Base-by-base conservation (phyloP, 2,329 filamentous ascomycete species). In the Cladophialophora immunda region DNA sequence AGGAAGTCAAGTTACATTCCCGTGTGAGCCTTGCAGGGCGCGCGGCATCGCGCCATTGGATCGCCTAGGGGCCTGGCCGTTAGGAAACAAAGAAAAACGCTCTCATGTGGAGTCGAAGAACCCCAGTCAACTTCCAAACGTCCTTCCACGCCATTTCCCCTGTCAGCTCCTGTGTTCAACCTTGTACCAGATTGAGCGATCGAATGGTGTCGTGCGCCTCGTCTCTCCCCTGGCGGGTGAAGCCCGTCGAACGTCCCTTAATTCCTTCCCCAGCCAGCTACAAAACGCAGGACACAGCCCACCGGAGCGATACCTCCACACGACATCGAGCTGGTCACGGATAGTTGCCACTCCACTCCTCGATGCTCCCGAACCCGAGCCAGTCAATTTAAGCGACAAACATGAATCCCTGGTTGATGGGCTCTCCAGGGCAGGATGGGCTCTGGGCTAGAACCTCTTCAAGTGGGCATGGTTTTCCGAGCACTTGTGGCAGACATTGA, bases 21-120 rank as follows among this genome's bases (percentile, higher is more conserved):
- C n/a, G 15, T 25, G 47, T 4, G 30, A 66, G 58, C 50, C 64
- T 61, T 62, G 64, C 57, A 52, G 58, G n/a, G 13, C 38, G n/a
- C 38, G 38, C n/a, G 38, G 13, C 15, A 32, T 5, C 13, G 36
- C 58, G 50, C 41, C 59, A 30, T 55, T 15, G 32, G 29, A 11
- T 53, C 50, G 50, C 22, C 50, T 53, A 4, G 50, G 50, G 50
- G n/a, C 62, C 59, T 57, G 57, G 41, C 30, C 32, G 29, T 3
- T 5, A 32, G 19, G 58, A 53, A 59, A 55, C 52, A 62, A 62
- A 57, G 29, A 58, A 61, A 61, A 36, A 53, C 38, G 58, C 25
- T 52, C 47, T 29, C 36, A 41, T 29, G 32, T 36, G 54, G 36
- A 45, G 52, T 27, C 11, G 19, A 19, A 11, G 29, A 27, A 55